Base-by-base conservation (phyloP, 306 rosid species). In the Lagenaria siceraria region DNA sequence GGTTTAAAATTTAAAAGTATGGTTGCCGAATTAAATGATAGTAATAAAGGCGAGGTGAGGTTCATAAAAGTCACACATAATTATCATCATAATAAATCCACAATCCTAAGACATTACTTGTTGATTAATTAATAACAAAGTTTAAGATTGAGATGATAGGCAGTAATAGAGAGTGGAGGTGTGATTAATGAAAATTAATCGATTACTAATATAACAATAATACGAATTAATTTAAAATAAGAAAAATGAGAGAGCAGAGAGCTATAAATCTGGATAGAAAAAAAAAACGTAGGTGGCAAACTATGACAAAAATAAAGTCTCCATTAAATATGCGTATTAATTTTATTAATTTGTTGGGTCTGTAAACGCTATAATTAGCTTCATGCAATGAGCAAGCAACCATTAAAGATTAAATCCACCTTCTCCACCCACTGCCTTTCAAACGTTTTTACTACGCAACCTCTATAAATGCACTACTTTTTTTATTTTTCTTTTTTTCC, bases 351-450 rank as follows among this genome's bases (percentile, higher is more conserved):
- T 92, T 82, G 89, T 86, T 85, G 87, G 86, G 72, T 82, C 85
- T 87, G 84, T 82, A 88, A 88, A 87, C 88, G 85, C 82, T 86
- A 88, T 90, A 91, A 90, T 92, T 87, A 94, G 84, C 22, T 56
- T 70, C 75, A 70, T 38, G 89, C 80, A 88, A 80, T 87, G 89
- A 87, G 88, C 74, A 87, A 74, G 87, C 82, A 90, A 63, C 60
- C 80, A 40, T 59, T 92, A 46, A 70, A 70, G 58, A 46, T 46
- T 87, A 83, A 89, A 83, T 83, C 59, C 80, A 83, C 84, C 88
- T 78, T 69, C 80, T 87, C 86, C 86, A 88, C 90, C 86, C 85
- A 38, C 80, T 63, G 71, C 71, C 25, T 85, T 87, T 90, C 93
- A 86, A 86, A 83, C 95, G 88, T 87, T 94, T 86, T 89, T 82